phyloP scores from a whole-genome alignment of 306 rosid species.

The Cucurbita ficifolia region DNA sequence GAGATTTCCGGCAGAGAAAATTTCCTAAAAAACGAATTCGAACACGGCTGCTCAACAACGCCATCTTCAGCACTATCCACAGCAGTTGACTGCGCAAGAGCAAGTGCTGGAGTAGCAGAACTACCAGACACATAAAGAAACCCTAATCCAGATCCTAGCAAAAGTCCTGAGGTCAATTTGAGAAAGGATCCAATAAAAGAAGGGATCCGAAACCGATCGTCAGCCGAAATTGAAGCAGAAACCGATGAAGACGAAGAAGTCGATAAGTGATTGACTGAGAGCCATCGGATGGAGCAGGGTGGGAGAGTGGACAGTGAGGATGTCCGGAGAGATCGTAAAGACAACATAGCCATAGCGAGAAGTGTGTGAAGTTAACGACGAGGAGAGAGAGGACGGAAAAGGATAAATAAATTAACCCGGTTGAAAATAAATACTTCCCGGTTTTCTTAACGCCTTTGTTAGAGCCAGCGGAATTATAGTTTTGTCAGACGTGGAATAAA shows the following conservation, averaged over 20 bases:
- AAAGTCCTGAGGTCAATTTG: slow-evolving; percentile 28
- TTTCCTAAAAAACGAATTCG: slow-evolving; percentile 21
- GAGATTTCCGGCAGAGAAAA: slow-evolving; percentile 36
- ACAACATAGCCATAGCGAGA: slow-evolving; percentile 15
- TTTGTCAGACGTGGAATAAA: neutral
- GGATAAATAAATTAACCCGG: neutral
- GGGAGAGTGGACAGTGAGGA: slow-evolving; percentile 18
- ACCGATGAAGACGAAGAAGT: slow-evolving; percentile 12
- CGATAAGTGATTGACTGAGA: slow-evolving; percentile 6
- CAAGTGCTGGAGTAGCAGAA: slow-evolving; percentile 4
- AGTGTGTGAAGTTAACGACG: neutral
- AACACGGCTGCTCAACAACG: neutral
- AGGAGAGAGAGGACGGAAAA: neutral
- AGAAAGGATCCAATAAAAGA: slow-evolving; percentile 3
- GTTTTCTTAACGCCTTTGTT: neutral
- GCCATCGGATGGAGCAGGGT: slow-evolving; percentile 11
- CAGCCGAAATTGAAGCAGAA: neutral
- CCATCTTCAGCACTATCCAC: neutral
- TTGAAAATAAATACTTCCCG: neutral
- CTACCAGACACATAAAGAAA: slow-evolving; percentile 29
- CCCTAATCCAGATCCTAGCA: slow-evolving; percentile 35
- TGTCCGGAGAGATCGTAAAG: slow-evolving; percentile 27
- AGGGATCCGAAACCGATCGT: neutral
- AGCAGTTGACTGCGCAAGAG: slow-evolving; percentile 22
- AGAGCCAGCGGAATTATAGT: neutral